Conservation (phyloP, 257 asterid species). For the Solanum stenotomum region DNA sequence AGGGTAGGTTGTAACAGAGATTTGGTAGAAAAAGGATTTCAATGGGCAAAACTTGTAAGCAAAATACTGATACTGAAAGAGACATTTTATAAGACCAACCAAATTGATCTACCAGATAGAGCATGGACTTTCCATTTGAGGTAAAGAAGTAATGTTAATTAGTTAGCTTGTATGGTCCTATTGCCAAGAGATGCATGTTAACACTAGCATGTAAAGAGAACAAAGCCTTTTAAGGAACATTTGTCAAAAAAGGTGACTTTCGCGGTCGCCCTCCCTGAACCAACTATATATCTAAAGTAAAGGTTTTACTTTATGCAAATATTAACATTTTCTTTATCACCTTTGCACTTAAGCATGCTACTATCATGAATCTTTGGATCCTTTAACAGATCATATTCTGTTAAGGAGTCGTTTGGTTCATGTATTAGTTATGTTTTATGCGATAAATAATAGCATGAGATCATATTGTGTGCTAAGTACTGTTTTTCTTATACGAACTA, state of each 20-base stretch:
- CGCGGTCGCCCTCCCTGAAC: fast-evolving
- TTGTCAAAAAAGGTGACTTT: background rate
- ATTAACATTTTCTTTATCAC: background rate
- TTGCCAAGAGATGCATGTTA: background rate
- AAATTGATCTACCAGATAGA: background rate
- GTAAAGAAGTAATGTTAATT: background rate
- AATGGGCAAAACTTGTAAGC: constrained; percentile 16
- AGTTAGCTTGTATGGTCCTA: background rate
- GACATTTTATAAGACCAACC: constrained; percentile 2
- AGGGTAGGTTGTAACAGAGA: constrained; percentile 1
- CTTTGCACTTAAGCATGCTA: background rate
- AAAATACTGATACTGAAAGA: constrained; percentile 16
- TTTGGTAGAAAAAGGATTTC: constrained; percentile 2
- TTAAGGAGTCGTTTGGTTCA: background rate
- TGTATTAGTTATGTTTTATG: background rate
- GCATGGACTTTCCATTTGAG: background rate
- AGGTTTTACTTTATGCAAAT: background rate
- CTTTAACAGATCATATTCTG: background rate
- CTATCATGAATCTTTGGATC: background rate
- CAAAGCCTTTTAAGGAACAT: background rate
- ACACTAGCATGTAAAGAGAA: background rate
- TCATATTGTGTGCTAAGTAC: background rate
- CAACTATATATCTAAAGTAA: background rate
- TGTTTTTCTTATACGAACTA: background rate
- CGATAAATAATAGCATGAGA: background rate